Evolutionary conservation across 2,329 filamentous ascomycete genomes (phyloP).

Genomic region (Fusarium sambucinum): DNA sequence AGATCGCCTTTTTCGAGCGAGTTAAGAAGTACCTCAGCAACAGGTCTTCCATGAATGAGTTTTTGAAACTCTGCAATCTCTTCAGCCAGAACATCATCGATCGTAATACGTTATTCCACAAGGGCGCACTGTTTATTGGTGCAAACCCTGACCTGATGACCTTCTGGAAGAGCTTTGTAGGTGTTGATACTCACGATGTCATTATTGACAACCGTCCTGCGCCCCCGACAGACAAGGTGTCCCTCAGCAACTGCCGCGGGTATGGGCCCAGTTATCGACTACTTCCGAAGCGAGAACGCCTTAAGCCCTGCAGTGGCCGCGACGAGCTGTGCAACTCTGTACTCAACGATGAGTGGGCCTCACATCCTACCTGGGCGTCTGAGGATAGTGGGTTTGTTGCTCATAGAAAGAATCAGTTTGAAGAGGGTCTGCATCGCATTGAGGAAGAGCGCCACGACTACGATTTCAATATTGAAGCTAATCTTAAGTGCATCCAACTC

Average conservation of each 20-base stretch:
- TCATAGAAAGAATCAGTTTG: constrained; percentile 94
- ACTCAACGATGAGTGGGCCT: constrained; percentile 97
- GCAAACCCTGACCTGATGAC: constrained; percentile 88
- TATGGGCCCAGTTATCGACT: constrained; percentile 95
- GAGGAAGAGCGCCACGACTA: constrained; percentile 99
- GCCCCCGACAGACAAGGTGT: constrained; percentile 83
- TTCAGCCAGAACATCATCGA: constrained; percentile 95
- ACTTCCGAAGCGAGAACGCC: constrained; percentile 88
- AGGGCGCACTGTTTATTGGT: constrained; percentile 87
- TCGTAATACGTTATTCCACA: constrained; percentile 82
- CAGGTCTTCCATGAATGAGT: constrained; percentile 92
- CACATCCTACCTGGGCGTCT: constrained; percentile 97
- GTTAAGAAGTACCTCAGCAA: constrained; percentile 97
- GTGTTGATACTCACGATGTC: constrained; percentile 80
- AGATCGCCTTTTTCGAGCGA: constrained; percentile 93
- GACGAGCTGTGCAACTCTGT: constrained; percentile 95
- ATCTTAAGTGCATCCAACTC: constrained; percentile 93
- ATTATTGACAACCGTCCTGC: constrained; percentile 82
- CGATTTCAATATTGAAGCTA: constrained; percentile 97
- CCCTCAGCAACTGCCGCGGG: constrained; percentile 94
- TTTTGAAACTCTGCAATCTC: constrained; percentile 95
- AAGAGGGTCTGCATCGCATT: constrained; percentile 94
- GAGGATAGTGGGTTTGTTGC: constrained; percentile 98
- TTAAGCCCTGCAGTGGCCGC: constrained; percentile 91
- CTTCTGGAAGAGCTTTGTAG: constrained; percentile 88